Evolutionary conservation across 768 basidiomycete species (phyloP).

Genomic region (Zangia roseola): DNA sequence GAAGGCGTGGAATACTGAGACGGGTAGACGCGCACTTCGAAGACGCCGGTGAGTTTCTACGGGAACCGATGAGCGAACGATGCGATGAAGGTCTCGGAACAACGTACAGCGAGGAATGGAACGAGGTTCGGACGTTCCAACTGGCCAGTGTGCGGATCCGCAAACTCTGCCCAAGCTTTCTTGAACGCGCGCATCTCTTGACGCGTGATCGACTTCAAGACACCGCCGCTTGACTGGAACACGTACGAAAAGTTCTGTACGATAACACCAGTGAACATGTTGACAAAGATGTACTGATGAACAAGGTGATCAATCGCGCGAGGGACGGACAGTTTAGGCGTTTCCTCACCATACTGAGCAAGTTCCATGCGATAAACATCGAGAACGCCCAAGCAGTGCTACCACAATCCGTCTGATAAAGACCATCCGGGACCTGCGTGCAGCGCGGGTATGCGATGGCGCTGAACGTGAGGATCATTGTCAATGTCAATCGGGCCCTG

Average conservation of each 20-base stretch:
- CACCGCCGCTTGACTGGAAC: constrained; percentile 82
- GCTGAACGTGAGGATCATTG: constrained; percentile 38
- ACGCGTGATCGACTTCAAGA: constrained; percentile 70
- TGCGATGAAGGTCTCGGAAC: no score
- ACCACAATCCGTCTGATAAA: constrained; percentile 82
- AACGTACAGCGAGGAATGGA: constrained; percentile 77
- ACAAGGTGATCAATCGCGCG: background rate
- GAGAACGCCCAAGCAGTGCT: constrained; percentile 79
- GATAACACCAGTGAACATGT: constrained; percentile 95
- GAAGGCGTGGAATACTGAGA: constrained; percentile 58
- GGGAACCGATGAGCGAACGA: constrained; percentile 6
- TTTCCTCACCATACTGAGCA: constrained; percentile 80
- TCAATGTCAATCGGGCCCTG: background rate
- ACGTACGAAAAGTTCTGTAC: constrained; percentile 97
- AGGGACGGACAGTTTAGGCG: constrained; percentile 17
- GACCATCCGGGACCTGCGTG: constrained; percentile 48
- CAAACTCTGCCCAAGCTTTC: constrained; percentile 88
- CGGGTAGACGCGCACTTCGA: constrained; percentile 87
- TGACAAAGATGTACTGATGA: constrained; percentile 87
- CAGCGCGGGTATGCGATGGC: constrained; percentile 78
- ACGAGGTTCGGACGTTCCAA: constrained; percentile 69
- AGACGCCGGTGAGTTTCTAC: constrained; percentile 81
- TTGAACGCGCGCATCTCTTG: no score
- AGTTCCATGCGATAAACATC: constrained; percentile 92
- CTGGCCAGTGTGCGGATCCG: constrained; percentile 75